Percentiles rank a stretch among this genome's conserved stretches.
phyloP scores from a whole-genome alignment of 2,329 filamentous ascomycete genomes.

The Cercospora zeina region DNA sequence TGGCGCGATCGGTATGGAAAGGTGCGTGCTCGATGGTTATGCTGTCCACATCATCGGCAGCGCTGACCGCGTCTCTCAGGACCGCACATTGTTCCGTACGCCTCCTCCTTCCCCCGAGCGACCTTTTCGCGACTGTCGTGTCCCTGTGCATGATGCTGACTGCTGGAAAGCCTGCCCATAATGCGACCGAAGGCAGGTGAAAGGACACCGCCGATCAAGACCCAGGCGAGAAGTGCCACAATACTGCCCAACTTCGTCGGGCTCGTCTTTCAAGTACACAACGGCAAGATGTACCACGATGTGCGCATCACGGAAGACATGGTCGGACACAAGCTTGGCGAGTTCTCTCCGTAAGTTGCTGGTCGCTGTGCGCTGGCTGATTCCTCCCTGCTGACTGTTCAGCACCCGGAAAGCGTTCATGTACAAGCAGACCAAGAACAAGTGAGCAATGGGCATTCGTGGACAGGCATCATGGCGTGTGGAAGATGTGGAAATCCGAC shows the following conservation, averaged over 20 bases:
- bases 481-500: background rate
- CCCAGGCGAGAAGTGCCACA: constrained; percentile 82
- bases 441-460: constrained; percentile 41
- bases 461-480: background rate
- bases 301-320: constrained; percentile 88
- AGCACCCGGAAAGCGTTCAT: constrained; percentile 68
- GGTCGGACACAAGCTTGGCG: constrained; percentile 92
- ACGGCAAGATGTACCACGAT: constrained; percentile 83
- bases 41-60: background rate
- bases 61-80: constrained; percentile 48
- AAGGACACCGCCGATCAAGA: constrained; percentile 71
- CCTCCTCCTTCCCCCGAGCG: constrained; percentile 23
- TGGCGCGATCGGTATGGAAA: constrained; percentile 83
- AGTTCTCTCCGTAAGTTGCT: constrained; percentile 79
- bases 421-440: constrained; percentile 72
- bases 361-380: background rate
- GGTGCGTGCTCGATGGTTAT: constrained; percentile 53
- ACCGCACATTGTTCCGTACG: constrained; percentile 70
- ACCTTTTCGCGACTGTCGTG: background rate
- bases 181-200: constrained; percentile 61
- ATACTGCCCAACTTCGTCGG: constrained; percentile 92
- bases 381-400: constrained; percentile 8
- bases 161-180: constrained; percentile 59
- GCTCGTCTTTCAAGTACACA: constrained; percentile 84
- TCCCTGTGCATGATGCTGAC: constrained; percentile 12